These are phyloP conservation scores for Candida ficus DNA, from an alignment of 805 yeast genomes.

Conservation along the genomic window DNA sequence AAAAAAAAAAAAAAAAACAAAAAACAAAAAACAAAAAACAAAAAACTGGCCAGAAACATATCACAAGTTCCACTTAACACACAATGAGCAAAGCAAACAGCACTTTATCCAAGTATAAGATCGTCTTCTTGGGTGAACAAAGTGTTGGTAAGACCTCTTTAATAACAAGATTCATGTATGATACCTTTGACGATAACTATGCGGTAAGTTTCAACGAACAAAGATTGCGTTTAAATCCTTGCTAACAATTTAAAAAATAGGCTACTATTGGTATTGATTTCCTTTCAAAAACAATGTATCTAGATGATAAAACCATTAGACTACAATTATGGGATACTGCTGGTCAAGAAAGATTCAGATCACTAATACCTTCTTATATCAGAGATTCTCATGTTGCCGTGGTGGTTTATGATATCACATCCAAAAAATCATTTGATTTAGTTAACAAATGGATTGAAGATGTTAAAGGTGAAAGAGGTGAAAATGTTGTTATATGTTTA, in stretches of 20 bases:
- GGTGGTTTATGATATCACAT: constrained; percentile 90
- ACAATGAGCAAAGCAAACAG: constrained; percentile 24
- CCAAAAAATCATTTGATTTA: constrained; percentile 75
- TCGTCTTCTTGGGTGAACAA: constrained; percentile 95
- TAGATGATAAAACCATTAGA: constrained; percentile 92
- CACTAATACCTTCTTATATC: constrained; percentile 91
- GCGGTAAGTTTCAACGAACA: constrained; percentile 32
- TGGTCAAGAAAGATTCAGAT: constrained; percentile 93
- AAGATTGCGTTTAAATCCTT: neutral
- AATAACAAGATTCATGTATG: constrained; percentile 97
- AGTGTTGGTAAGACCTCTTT: constrained; percentile 86
- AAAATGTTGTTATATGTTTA: constrained; percentile 79
- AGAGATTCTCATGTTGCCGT: constrained; percentile 97
- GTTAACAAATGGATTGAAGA: constrained; percentile 92
- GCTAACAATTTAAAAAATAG: constrained; percentile 26
- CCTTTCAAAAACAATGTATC: constrained; percentile 88
- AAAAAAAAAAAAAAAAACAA: neutral
- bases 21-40: neutral
- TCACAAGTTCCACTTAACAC: too few species aligned
- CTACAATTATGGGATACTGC: constrained; percentile 98
- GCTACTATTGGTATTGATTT: constrained; percentile 98
- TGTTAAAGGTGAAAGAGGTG: constrained; percentile 89
- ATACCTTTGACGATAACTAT: constrained; percentile 92
- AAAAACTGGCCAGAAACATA: too few species aligned
- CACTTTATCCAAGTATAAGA: constrained; percentile 61